Base-by-base conservation (phyloP, 768 basidiomycete species). In the Favolaschia claudopus region DNA sequence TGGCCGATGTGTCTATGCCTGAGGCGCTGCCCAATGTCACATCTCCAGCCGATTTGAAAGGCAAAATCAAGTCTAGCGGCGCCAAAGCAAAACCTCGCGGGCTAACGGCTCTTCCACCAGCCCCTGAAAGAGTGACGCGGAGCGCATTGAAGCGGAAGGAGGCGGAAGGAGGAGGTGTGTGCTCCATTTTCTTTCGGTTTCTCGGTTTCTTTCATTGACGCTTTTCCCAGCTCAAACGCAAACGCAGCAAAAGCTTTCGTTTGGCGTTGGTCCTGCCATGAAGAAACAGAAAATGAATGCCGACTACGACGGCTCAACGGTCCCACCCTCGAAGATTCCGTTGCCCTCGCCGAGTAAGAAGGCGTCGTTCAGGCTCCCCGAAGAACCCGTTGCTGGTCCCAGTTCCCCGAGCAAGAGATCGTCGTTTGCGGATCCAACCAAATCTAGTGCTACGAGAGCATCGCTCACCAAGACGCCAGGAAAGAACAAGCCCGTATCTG, bases 101-200 rank as follows among this genome's bases (percentile, higher is more conserved):
- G 32, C 62, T 54, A 13, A 42, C 62, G 1, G 49, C 49, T 13
- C 28, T 64, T 25, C 62, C 62, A 1, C 52, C 37, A 6, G 52
- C 57, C 14, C 58, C 58, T 1, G 63, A 64, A 25, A 33, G 63
- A 38, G 63, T 64, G 28, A 64, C 63, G 5, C 63, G 63, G 28
- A 64, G 63, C 37, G 20, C 63, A 34, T 60, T 64, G 40, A 64
- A 64, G 46, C 58, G 63, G 32, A 64, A 64, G 37, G 63, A 64
- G 46, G 55, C 50, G 20, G 63, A 60, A 43, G 62, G 58, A 25
- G 58, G 55, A 49, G 54, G 45, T 50, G 39, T 27, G 47, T 38
- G 15, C 28, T 3, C 22, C 14, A 24, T 5, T 22, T 19, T 27
- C 38, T 28, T 31, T 42, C 46, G 36, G 32, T 37, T 50, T 39